Base-by-base conservation (phyloP, 2,329 filamentous ascomycete genomes). In the Neoarthrinium moseri region DNA sequence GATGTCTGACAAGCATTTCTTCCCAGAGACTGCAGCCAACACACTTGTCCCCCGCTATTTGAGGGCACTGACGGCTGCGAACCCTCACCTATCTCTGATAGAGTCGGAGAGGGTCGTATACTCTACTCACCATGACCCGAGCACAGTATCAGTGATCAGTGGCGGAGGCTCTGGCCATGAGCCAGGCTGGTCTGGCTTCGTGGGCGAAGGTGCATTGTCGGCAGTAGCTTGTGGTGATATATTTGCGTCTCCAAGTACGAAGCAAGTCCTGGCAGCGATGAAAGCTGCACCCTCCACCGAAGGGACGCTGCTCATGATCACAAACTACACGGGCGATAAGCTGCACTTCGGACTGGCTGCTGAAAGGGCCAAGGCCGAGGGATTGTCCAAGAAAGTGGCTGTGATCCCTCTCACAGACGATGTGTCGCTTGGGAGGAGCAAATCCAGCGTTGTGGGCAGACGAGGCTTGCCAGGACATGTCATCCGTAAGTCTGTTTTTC, bases 381-480 rank as follows among this genome's bases (percentile, higher is more conserved):
- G 70, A 8, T 73, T 77, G 2, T 86, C 84, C 0, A 66, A 84
- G 33, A 73, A 83, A 22, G 80, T 84, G 0, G 81, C 87, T 49
- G 86, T 89, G 75, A 77, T 87, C 18, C 81, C 88, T 22, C 81
- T 89, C 37, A 84, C 80, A 7, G 87, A 90, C 56, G 87, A 90
- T 68, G 85, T 84, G 1, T 85, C 85, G 12, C 84, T 90, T 39
- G 85, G 85, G 2, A 70, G 84, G 47, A 70, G 67, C 39, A 81
- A 81, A 54, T 78, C 83, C 18, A 84, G 84, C 4, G 88, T 88
- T 54, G 85, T 89, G 15, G 87, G 86, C 1, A 72, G 86, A 50
- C 75, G 86, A 67, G 86, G 87, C 33, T 84, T 89, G 67, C 85
- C 83, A 8, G 86, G 86, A 1, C 78, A 79, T 55, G 54, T 76